Evolutionary conservation across 169 alveolate genomes (phyloP), one percentile per base, ranked within the genome.

Genomic region (Sarcocystis neurona): DNA sequence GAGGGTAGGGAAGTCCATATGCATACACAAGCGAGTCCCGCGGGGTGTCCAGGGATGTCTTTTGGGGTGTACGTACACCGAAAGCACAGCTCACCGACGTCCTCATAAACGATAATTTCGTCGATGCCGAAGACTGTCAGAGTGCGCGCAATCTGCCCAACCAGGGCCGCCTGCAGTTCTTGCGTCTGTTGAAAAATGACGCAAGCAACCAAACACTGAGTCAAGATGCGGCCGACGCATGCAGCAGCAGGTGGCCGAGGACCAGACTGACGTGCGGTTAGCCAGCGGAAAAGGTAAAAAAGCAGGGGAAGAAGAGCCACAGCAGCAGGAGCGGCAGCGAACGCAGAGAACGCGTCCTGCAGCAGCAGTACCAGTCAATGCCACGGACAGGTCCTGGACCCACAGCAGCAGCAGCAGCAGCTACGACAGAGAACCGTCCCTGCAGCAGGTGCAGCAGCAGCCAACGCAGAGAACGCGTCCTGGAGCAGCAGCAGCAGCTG

Each of bases 81-180:
- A n/a, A n/a, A n/a, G n/a, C n/a, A n/a, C n/a, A 0, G 88, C 63
- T 39, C 82, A 91, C 97, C 96, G 34, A 90, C 80, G 89, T 96
- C 98, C 66, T 98, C 96, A 66, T 97, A 94, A n/a, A 98, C 94
- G 39, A 98, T 94, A 2, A 98, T 95, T 88, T 97, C 99, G 89
- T 97, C 97, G 37, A 98, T 96, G 44, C 97, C 96, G 93, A 96
- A 97, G 37, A 97, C 96, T 1, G 98, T 95, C 30, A 96, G 91
- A 8, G 98, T 95, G 63, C 99, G 92, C 2, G 99, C 99, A 39
- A 98, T 95, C 90, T 96, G 95, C 20, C 99, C 97, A 37, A 96
- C 97, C 77, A 97, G 93, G 86, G 96, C 95, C 4, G 98, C 97
- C 70, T 96, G 89, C 66, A 96, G 90, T 88, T 96, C 98, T 58